Conservation (phyloP, 2,329 filamentous ascomycete genomes). For the Diaporthe velutina region DNA sequence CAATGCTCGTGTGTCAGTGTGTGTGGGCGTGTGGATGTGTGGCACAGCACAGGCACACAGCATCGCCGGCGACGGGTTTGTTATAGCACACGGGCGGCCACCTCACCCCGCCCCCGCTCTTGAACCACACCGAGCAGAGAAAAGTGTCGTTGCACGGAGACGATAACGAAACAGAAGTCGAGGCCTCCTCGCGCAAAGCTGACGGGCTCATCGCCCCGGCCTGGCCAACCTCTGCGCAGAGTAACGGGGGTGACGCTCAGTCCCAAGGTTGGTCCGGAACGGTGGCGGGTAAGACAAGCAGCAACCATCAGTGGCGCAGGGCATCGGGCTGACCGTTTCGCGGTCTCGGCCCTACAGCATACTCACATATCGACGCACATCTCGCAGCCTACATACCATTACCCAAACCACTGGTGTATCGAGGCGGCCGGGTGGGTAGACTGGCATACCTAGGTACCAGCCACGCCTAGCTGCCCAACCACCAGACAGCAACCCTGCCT, state of each 20-base stretch:
- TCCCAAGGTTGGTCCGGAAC: not conserved
- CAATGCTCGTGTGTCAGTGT: not conserved
- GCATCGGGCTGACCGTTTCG: conserved; percentile 10
- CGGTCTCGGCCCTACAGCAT: conserved; percentile 5
- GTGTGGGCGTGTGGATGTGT: conserved; percentile 2
- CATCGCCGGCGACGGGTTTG: conserved; percentile 21
- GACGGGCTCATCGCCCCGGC: not conserved
- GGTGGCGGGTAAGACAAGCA: conserved; percentile 8
- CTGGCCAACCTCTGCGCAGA: not conserved
- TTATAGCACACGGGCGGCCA: conserved; percentile 22
- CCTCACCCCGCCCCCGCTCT: not conserved
- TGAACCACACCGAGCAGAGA: not conserved
- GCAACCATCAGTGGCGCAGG: conserved; percentile 9
- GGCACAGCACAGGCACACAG: conserved; percentile 24
- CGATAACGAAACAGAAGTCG: conserved; percentile 4
- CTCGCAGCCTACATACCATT: not conserved
- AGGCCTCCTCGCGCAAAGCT: conserved; percentile 13
- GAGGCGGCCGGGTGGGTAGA: not conserved
- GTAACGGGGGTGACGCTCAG: not conserved
- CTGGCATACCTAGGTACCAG: not conserved
- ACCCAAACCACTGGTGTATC: not conserved
- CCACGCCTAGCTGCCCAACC: conserved; percentile 27
- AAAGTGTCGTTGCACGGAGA: conserved; percentile 2
- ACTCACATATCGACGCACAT: not conserved
- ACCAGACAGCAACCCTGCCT: conserved; percentile 18